These are phyloP conservation scores for Herpetomonas samuelpessoai DNA, from an alignment of 208 protist species.

Conservation along the genomic window DNA sequence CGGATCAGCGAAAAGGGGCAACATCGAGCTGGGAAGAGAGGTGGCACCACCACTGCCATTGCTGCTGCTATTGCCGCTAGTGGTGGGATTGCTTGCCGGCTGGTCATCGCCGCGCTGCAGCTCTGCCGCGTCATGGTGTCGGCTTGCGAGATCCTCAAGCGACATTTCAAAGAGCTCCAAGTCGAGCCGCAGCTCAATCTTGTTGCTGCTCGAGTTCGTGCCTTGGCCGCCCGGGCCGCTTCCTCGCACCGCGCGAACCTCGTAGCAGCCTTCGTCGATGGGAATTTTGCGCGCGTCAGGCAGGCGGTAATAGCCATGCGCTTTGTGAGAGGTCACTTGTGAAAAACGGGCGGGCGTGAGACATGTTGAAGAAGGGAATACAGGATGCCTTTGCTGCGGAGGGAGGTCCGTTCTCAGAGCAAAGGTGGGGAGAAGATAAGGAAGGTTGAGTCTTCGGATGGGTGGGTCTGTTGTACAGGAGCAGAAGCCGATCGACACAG, in stretches of 20 bases:
- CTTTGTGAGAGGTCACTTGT: slow-evolving; percentile 60
- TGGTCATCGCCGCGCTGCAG: slow-evolving; percentile 44
- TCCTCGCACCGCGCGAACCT: slow-evolving; percentile 57
- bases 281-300: slow-evolving; percentile 30
- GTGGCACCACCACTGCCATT: no score
- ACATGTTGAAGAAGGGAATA: slow-evolving; percentile 5
- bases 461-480: no score
- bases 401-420: no score
- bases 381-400: no score
- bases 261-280: slow-evolving; percentile 47
- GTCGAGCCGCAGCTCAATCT: slow-evolving; percentile 73
- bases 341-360: slow-evolving; percentile 18
- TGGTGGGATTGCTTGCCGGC: slow-evolving; percentile 34
- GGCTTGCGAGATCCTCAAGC: slow-evolving; percentile 60
- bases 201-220: slow-evolving; percentile 84
- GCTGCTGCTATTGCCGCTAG: no score
- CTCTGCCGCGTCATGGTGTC: slow-evolving; percentile 33
- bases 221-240: slow-evolving; percentile 83
- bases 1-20: no score
- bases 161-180: slow-evolving; percentile 39
- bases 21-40: no score
- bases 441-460: no score
- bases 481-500: no score
- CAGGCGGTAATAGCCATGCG: slow-evolving; percentile 61
- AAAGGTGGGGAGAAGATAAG: no score